Base-by-base conservation (phyloP, 139 green algal species). In the Pseudopediastrum boryanum region DNA sequence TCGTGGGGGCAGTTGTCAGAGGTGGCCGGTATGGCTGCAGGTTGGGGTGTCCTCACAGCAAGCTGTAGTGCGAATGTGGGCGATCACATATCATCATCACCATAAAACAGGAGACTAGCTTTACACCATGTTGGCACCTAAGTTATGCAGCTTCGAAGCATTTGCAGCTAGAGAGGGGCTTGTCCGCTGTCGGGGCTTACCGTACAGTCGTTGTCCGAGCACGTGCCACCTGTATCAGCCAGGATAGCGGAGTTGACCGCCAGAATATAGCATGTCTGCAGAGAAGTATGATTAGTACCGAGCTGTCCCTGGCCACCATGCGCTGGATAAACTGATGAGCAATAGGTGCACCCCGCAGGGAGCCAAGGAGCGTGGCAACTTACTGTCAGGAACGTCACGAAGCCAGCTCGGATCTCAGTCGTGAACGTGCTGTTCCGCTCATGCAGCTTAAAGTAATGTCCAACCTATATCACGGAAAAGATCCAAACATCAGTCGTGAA, bases 331-430 rank as follows among this genome's bases (percentile, higher is more conserved):
- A 31, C 33, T n/a, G 16, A 27, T 67, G 19, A 67, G 29, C 9
- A n/a, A 13, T 19, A 67, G 25, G 16, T n/a, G 25, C 16, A 27
- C 33, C 21, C 10, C 16, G 21, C 43, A 33, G 41, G 19, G 44
- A 21, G 19, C 31, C 36, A 21, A 54, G 33, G 42, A 51, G n/a
- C 21, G n/a, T 19, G 50, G 12, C 21, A 38, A 39, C 74, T 5
- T 44, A 89, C 83, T 50, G 93, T 95, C 6, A 96, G 85, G 70
- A 96, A 96, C n/a, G 91, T 94, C 35, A 95, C 89, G 16, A 82
- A 80, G 13, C 92, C 92, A 2, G 90, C 91, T 2, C 87, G 71
- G 12, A 94, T 35, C 84, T 96, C 92, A 0, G 82, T 90, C 4
- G 67, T 90, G 52, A 95, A 82, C 19, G 59, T 87, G 4, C 88